Conservation (phyloP, 768 basidiomycete genomes). For the Arthromyces matolae region DNA sequence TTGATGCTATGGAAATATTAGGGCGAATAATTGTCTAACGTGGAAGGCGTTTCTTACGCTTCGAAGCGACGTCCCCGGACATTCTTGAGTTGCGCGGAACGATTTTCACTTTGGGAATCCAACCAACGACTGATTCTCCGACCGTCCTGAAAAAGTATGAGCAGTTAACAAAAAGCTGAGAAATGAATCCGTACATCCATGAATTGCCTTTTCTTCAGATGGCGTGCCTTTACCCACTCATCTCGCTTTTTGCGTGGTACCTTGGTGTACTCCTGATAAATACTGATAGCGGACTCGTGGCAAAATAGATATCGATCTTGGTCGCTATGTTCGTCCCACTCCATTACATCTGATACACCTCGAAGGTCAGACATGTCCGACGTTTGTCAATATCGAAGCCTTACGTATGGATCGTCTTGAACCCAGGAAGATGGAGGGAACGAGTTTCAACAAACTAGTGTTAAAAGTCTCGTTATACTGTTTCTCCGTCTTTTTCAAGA, state of each 20-base stretch:
- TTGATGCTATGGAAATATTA: neutral
- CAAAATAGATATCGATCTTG: too few relatives aligned
- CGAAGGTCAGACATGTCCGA: too few relatives aligned
- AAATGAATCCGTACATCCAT: neutral
- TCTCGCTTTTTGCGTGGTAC: neutral
- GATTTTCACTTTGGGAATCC: neutral
- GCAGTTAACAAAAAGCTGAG: neutral
- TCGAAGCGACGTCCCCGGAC: neutral
- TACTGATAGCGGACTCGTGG: too few relatives aligned
- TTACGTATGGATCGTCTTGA: too few relatives aligned
- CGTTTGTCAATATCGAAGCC: too few relatives aligned
- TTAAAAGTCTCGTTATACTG: too few relatives aligned
- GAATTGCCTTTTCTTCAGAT: neutral
- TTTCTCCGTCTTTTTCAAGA: too few relatives aligned
- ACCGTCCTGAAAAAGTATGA: neutral
- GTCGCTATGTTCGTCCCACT: too few relatives aligned
- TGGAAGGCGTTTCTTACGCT: slow-evolving; percentile 1
- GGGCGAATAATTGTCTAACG: neutral
- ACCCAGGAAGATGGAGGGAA: too few relatives aligned
- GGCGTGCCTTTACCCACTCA: neutral
- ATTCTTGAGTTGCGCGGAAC: neutral
- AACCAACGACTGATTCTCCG: neutral
- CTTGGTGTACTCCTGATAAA: too few relatives aligned
- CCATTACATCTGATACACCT: too few relatives aligned
- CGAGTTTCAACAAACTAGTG: too few relatives aligned